These are phyloP conservation scores for Fusarium palustre DNA, from an alignment of 2,329 filamentous ascomycete genomes.

Conservation along the genomic window DNA sequence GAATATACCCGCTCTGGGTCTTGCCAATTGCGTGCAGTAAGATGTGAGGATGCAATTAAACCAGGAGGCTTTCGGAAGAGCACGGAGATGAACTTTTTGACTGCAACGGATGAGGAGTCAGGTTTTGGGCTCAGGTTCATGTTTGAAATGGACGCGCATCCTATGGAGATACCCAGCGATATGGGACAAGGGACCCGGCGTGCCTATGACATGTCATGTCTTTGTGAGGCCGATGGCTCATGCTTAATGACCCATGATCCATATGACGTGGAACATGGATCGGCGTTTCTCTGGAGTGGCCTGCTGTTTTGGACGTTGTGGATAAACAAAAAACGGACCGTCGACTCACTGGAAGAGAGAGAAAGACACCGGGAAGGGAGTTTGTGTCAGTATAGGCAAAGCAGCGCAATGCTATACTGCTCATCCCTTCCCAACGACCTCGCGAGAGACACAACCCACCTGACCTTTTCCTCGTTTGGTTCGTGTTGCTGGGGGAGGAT, in stretches of 20 bases:
- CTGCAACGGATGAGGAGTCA: constrained; percentile 56
- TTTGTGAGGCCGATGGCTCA: constrained; percentile 40
- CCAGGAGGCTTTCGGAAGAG: constrained; percentile 36
- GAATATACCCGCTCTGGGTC: constrained; percentile 23
- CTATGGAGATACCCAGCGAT: constrained; percentile 41
- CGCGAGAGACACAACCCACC: constrained; percentile 42
- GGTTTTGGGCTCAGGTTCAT: constrained; percentile 50
- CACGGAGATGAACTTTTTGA: constrained; percentile 44
- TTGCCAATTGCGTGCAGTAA: constrained; percentile 22
- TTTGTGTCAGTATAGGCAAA: constrained; percentile 34
- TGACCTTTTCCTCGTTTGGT: constrained; percentile 41
- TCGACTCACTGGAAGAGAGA: constrained; percentile 43
- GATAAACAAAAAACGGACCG: constrained; percentile 44
- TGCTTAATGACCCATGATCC: constrained; percentile 44
- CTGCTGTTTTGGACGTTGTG: constrained; percentile 44
- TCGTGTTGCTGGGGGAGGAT: constrained; percentile 45
- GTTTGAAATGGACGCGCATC: constrained; percentile 42
- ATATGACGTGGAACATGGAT: constrained; percentile 42
- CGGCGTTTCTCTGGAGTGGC: constrained; percentile 43
- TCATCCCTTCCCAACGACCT: constrained; percentile 37
- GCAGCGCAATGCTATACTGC: constrained; percentile 23
- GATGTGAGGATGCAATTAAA: constrained; percentile 40
- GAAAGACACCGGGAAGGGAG: constrained; percentile 36
- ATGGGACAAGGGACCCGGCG: constrained; percentile 30
- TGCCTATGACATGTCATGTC: constrained; percentile 36